phyloP scores from a whole-genome alignment of 2,329 filamentous ascomycete genomes.

The Alternaria longipes region DNA sequence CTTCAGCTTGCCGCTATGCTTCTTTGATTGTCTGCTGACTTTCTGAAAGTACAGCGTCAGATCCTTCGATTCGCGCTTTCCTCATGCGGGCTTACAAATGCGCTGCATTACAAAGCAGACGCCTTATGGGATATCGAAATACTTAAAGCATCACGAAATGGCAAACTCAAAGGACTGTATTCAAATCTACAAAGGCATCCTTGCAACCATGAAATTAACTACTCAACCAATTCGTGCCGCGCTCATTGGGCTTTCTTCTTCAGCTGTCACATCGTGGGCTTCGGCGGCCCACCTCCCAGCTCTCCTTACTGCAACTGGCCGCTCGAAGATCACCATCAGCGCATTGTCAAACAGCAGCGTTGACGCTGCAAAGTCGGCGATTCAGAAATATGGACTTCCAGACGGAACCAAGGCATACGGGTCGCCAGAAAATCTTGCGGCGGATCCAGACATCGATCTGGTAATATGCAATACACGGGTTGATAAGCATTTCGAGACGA shows the following conservation, averaged over 20 bases:
- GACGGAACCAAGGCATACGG: slow-evolving; percentile 56
- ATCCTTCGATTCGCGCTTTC: neutral
- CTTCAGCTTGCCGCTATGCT: neutral
- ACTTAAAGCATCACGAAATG: neutral
- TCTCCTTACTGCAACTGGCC: slow-evolving; percentile 54
- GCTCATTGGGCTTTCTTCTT: slow-evolving; percentile 66
- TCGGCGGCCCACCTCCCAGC: slow-evolving; percentile 66
- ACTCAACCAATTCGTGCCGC: slow-evolving; percentile 61
- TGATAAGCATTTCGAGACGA: slow-evolving; percentile 61
- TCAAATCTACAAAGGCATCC: too few relatives aligned
- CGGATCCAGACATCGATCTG: slow-evolving; percentile 37
- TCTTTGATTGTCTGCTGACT: neutral
- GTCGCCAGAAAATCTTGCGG: slow-evolving; percentile 54
- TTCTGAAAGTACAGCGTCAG: neutral
- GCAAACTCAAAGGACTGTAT: neutral
- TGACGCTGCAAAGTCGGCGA: slow-evolving; percentile 53
- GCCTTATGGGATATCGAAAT: neutral
- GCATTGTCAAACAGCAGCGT: slow-evolving; percentile 59
- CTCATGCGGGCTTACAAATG: slow-evolving; percentile 10
- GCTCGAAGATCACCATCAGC: slow-evolving; percentile 54
- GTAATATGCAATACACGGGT: slow-evolving; percentile 66
- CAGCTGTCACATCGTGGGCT: slow-evolving; percentile 65
- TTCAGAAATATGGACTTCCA: slow-evolving; percentile 52
- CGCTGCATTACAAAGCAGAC: slow-evolving; percentile 1
- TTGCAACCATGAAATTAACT: neutral